Base-by-base conservation (phyloP, 768 basidiomycete genomes). In the Auricularia sp. region DNA sequence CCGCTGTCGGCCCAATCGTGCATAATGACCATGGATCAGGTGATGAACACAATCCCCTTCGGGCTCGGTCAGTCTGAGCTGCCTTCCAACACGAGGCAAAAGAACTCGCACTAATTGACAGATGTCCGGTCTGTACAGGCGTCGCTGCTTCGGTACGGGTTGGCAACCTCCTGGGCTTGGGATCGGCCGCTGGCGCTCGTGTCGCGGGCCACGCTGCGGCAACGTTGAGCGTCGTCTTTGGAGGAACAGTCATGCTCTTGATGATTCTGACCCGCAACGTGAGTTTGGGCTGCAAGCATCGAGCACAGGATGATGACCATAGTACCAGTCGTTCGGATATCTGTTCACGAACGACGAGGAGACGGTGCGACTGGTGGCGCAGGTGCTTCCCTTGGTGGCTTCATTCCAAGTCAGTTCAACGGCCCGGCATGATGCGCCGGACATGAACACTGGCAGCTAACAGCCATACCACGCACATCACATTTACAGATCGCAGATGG, bases 31-130 rank as follows among this genome's bases (percentile, higher is more conserved):
- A 18, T 42, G 34, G 5, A 16, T 64, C 54, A 61, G 62, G 86
- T 90, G 68, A 75, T 91, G 35, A 86, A 87, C 64, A 89, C 87
- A 0, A 81, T 90, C 58, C 89, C 89, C 0, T 90, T 89, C 68
- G 88, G 88, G 7, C 85, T 89, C 54, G 87, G 81, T 80, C 62
- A 8, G 71, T 45, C 5, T 11, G 1, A 33, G 13, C 3, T 59
- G 29, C 65, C 47, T 33, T 37, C 8, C 47, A 18, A 33, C 54
- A 33, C 39, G 39, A 42, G 39, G 39, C 39, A 42, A 14, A 42
- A 42, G 39, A 39, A 24, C 16, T 24, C 47, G 2, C 45, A 21
- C 16, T 36, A 10, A 51, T 34, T 62, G 59, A 65, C 64, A 42
- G 39, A 42, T 42, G 39, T 42, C 39, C 39, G 39, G 7, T 6